Percentiles rank a stretch among this genome's conserved stretches.
These are phyloP conservation scores for Dioscorea dumetorum DNA, from an alignment of 106 monocot species.

Conservation along the genomic window DNA sequence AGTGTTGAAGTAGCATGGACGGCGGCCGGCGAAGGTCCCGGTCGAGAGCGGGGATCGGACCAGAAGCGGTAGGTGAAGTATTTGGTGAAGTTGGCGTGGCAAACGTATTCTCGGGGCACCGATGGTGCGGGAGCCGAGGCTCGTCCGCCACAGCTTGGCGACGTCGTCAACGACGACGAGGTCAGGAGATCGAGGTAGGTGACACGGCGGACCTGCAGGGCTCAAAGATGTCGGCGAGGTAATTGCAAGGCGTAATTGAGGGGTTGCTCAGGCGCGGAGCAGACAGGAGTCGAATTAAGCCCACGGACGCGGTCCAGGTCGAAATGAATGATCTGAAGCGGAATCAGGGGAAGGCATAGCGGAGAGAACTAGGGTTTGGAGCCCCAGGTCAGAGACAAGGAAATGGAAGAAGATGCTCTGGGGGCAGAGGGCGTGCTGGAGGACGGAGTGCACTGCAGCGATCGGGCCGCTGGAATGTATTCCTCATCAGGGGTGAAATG, in stretches of 20 bases:
- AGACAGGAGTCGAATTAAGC: slow-evolving; percentile 79
- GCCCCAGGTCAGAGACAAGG: slow-evolving; percentile 49
- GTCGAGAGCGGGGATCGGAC: slow-evolving; percentile 52
- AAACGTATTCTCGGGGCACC: slow-evolving; percentile 98
- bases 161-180: slow-evolving; percentile 94
- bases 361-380: slow-evolving; percentile 58
- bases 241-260: slow-evolving; percentile 97
- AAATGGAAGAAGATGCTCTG: slow-evolving; percentile 97
- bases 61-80: slow-evolving; percentile 93
- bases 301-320: slow-evolving; percentile 65
- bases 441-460: slow-evolving; percentile 91
- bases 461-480: slow-evolving; percentile 88
- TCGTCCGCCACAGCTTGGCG: slow-evolving; percentile 80
- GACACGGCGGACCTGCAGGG: slow-evolving; percentile 73
- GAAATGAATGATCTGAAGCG: slow-evolving; percentile 76
- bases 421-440: slow-evolving; percentile 75
- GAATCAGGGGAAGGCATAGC: slow-evolving; percentile 72
- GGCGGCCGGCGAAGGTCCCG: slow-evolving; percentile 41
- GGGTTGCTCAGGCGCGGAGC: slow-evolving; percentile 93
- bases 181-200: slow-evolving; percentile 92
- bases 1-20: slow-evolving; percentile 95
- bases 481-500: slow-evolving; percentile 77
- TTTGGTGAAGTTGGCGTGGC: slow-evolving; percentile 99
- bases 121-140: slow-evolving; percentile 48
- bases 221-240: slow-evolving; percentile 86